Conservation (phyloP, 2,329 filamentous ascomycete genomes). For the Fusarium begoniae region DNA sequence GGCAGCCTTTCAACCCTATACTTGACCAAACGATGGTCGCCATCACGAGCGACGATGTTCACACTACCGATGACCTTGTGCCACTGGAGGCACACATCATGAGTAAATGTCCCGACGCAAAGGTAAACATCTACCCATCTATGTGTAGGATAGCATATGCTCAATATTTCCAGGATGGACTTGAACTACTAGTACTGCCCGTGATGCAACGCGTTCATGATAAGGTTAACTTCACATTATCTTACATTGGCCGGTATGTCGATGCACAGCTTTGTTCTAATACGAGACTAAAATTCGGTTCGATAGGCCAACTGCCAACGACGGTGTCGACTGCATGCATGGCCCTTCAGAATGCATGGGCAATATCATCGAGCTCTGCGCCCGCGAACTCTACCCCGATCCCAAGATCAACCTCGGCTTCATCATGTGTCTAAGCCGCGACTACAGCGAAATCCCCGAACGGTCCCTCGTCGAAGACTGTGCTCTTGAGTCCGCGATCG, state of each 20-base stretch:
- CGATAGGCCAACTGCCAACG: constrained; percentile 73
- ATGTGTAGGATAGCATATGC: background rate
- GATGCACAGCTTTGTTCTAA: background rate
- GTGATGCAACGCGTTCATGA: constrained; percentile 83
- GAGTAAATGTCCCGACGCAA: constrained; percentile 94
- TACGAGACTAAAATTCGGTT: background rate
- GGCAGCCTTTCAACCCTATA: constrained; percentile 35
- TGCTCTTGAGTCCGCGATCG: constrained; percentile 88
- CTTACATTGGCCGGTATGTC: constrained; percentile 82
- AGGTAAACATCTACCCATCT: constrained; percentile 50
- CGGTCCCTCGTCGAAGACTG: constrained; percentile 84
- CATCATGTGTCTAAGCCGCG: constrained; percentile 84
- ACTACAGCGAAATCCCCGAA: constrained; percentile 81
- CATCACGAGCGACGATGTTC: background rate
- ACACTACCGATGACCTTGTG: constrained; percentile 56
- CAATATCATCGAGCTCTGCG: constrained; percentile 94
- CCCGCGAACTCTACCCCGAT: constrained; percentile 81
- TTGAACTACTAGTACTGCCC: constrained; percentile 82
- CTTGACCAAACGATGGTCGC: constrained; percentile 9
- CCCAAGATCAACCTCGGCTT: constrained; percentile 92
- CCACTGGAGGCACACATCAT: constrained; percentile 95
- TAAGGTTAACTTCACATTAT: constrained; percentile 91
- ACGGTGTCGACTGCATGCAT: constrained; percentile 88
- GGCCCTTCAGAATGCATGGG: constrained; percentile 90
- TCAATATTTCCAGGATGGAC: constrained; percentile 67